Base-by-base conservation (phyloP, 805 yeast genomes). In the Candida peoriensis region DNA sequence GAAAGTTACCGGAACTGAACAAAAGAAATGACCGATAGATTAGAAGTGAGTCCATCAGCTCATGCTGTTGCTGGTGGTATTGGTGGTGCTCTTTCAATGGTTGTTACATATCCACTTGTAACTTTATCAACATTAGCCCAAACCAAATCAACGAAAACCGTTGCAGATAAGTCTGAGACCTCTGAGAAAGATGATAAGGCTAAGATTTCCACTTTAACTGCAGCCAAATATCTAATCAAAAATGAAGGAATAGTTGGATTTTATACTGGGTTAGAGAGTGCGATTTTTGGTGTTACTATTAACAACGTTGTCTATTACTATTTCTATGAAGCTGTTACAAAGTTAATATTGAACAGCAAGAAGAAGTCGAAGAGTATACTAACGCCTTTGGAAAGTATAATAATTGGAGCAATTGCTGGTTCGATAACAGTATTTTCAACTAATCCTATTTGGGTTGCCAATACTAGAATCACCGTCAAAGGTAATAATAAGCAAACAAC, bases 31-130 rank as follows among this genome's bases (percentile, higher is more conserved):
- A 20, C 54, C 14, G 43, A 42, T 24, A 48, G 57, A 42, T 37
- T 52, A 14, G 37, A 45, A 28, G 52, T 45, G 11, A 54, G 52
- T 29, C 58, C 58, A 3, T 37, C 43, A 5, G 87, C 93, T 11
- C 96, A 89, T 54, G 96, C 96, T n/a, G 59, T 89, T 9, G 83
- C 96, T 6, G 97, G 97, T 9, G 95, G 96, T 23, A 81, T 89
- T 6, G 95, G 96, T 19, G 97, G 97, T 11, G 88, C 90, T 16
- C 70, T 86, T 20, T 75, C 95, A 3, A 82, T 87, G 81, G 72
- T 81, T 1, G 78, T 87, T 25, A 89, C 97, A 1, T 89, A 89
- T 55, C 97, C 97, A 2, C 65, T 89, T 48, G 87, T 86, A 40
- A 83, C 95, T 1, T 62, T 88, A 37, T 81, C 95, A 2, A 88